Base-by-base conservation (phyloP, 164 flowering plant species). In the Malania oleifera region DNA sequence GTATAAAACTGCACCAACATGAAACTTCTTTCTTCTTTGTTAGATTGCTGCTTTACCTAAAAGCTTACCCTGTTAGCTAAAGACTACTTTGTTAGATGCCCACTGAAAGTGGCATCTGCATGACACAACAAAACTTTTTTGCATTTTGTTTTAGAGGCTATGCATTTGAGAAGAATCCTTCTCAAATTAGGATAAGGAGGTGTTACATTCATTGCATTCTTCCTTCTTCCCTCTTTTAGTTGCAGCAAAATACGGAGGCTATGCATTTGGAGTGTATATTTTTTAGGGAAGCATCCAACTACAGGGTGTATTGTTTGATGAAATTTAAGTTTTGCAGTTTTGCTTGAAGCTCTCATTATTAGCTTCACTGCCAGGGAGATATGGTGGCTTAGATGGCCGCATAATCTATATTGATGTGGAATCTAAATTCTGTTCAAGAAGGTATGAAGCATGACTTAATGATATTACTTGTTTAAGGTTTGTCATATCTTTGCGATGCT, bases 361-460 rank as follows among this genome's bases (percentile, higher is more conserved):
- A 68, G 97, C 91, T 57, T 77, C 95, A 28, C 61, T 90, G 43
- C 97, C 95, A 28, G 13, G 65, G 40, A 65, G 59, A 64, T 76
- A 62, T 76, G 97, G 95, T 66, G 95, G 93, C 46, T 65, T 90
- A 67, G 74, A 79, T 75, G 95, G 95, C 19, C 83, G 56, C 59
- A 89, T 81, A 22, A 76, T 90, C 49, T 85, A 90, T 56, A 78
- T 90, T 59, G 95, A 90, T 67, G 80, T 79, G 18, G 95, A 90
- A 69, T 84, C 91, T 48, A 90, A 87, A 57, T 87, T 90, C 60
- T 82, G 85, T 70, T 84, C 95, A 61, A 83, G 69, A 81, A 83
- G 97, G 95, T 90, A 70, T 34, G 29, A 34, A 45, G 49, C 40
- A 41, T 35, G 18, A 25, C 1, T 22, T 38, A 25, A 6, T 54